Conservation (phyloP, 352 stramenopile species). For the Aphanomyces invadans region DNA sequence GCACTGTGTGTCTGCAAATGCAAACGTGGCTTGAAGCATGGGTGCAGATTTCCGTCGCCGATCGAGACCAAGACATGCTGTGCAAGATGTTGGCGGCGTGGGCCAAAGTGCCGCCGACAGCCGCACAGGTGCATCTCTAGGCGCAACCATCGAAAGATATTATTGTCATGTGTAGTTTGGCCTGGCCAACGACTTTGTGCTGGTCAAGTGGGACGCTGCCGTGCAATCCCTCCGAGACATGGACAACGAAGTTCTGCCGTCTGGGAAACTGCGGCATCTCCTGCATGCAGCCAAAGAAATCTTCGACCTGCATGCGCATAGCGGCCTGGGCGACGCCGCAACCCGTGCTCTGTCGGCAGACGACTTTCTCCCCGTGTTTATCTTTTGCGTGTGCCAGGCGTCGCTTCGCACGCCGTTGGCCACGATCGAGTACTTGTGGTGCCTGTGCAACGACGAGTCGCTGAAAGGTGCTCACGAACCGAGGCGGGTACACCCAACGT, state of each 20-base stretch:
- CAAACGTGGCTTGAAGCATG: slow-evolving; percentile 27
- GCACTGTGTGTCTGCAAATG: slow-evolving; percentile 29
- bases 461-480: slow-evolving; percentile 24
- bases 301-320: slow-evolving; percentile 27
- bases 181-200: neutral
- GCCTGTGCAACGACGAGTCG: slow-evolving; percentile 32
- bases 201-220: neutral
- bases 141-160: too few species aligned
- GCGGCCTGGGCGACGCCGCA: neutral
- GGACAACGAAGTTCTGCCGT: slow-evolving; percentile 25
- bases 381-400: slow-evolving; percentile 33
- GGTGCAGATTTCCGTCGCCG: neutral
- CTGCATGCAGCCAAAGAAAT: slow-evolving; percentile 32
- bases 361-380: slow-evolving; percentile 37
- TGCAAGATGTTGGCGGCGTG: slow-evolving; percentile 22
- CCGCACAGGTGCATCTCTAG: slow-evolving; percentile 25
- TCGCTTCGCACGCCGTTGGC: slow-evolving; percentile 26
- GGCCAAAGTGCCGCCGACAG: slow-evolving; percentile 25
- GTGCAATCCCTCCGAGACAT: slow-evolving; percentile 28
- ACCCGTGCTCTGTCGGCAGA: slow-evolving; percentile 28
- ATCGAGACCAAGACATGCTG: slow-evolving; percentile 14
- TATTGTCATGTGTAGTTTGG: slow-evolving; percentile 11
- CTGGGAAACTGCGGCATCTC: slow-evolving; percentile 30
- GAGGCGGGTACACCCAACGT: too few species aligned
- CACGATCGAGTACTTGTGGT: slow-evolving; percentile 28